Evolutionary conservation across 192 early-diverging fungal genomes (phyloP).

Genomic region (Backusella luteola): DNA sequence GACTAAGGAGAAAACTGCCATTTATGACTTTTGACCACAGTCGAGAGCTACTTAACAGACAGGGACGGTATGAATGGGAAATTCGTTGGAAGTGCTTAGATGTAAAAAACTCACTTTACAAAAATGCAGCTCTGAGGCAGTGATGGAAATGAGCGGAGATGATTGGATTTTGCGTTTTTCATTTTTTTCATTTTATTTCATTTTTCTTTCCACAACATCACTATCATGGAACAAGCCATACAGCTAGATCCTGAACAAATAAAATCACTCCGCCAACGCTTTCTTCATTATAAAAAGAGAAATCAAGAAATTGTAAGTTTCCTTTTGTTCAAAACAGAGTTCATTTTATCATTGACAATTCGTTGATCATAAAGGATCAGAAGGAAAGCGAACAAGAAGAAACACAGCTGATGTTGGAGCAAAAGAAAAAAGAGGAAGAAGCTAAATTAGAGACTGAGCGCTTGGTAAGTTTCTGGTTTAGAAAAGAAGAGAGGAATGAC

Average conservation of each 20-base stretch:
- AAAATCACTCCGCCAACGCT: background rate
- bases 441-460: background rate
- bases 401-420: background rate
- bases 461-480: background rate
- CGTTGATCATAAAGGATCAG: background rate
- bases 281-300: background rate
- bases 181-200: too few relatives aligned
- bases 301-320: background rate
- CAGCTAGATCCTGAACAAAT: background rate
- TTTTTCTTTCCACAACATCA: background rate
- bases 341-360: background rate
- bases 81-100: too few relatives aligned
- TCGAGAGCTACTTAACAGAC: too few relatives aligned
- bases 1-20: too few relatives aligned
- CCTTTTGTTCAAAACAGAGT: background rate
- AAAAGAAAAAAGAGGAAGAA: conserved; percentile 5
- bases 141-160: too few relatives aligned
- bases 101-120: too few relatives aligned
- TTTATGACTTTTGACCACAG: too few relatives aligned
- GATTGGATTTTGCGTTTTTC: too few relatives aligned
- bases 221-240: background rate
- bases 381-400: background rate
- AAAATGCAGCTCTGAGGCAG: too few relatives aligned
- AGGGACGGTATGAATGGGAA: too few relatives aligned
- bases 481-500: background rate